Percentiles rank a stretch among this genome's conserved stretches.
Conservation (phyloP, 768 basidiomycete species). For the Paxillus ammoniavirescens region DNA sequence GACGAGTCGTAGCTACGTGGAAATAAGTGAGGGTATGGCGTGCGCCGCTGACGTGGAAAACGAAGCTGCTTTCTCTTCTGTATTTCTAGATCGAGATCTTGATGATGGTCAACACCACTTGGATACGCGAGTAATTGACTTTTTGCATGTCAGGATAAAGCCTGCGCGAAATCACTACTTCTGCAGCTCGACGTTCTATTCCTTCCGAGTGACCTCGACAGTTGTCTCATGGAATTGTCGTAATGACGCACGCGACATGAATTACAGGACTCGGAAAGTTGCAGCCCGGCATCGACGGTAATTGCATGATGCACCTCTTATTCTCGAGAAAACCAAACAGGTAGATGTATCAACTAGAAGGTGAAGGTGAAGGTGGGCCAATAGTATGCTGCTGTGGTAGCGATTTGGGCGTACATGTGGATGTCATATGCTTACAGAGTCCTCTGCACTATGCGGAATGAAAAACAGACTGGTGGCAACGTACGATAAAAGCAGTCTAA, state of each 20-base stretch:
- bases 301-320: too few relatives aligned
- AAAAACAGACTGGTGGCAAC: neutral
- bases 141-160: neutral
- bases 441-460: too few relatives aligned
- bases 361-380: too few relatives aligned
- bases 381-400: too few relatives aligned
- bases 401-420: too few relatives aligned
- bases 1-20: slow-evolving; percentile 28
- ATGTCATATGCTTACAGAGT: too few relatives aligned
- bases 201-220: neutral
- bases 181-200: too few relatives aligned
- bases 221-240: too few relatives aligned
- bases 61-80: neutral
- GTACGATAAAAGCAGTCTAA: slow-evolving; percentile 8
- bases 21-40: neutral
- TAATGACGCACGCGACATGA: neutral
- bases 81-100: slow-evolving; percentile 10
- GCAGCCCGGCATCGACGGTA: too few relatives aligned
- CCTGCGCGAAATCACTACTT: neutral
- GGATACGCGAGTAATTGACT: neutral
- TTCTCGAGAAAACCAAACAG: too few relatives aligned
- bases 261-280: too few relatives aligned
- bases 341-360: too few relatives aligned
- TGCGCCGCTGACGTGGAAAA: neutral
- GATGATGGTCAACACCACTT: neutral